These are phyloP conservation scores for Luffa acutangula DNA, from an alignment of 306 rosid genomes.

Conservation along the genomic window DNA sequence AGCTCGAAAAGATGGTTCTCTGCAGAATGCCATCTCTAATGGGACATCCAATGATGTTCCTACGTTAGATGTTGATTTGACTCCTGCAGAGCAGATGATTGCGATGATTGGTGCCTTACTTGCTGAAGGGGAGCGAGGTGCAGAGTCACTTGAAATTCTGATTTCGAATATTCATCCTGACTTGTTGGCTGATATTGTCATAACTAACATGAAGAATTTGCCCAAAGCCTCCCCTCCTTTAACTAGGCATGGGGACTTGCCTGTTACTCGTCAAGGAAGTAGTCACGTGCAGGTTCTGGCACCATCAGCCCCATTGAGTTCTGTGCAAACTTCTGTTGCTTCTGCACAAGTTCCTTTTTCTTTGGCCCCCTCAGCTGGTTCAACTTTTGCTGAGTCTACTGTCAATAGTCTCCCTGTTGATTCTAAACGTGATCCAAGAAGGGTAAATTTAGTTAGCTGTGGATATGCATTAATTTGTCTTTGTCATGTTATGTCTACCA, in stretches of 20 bases:
- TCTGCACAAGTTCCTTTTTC: conserved; percentile 36
- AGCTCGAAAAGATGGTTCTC: conserved; percentile 49
- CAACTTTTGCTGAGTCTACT: conserved; percentile 39
- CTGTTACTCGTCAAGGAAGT: conserved; percentile 38
- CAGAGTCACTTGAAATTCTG: conserved; percentile 87
- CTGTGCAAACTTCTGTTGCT: conserved; percentile 48
- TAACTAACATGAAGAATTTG: conserved; percentile 91
- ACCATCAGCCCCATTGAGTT: conserved; percentile 38
- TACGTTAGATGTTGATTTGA: conserved; percentile 44
- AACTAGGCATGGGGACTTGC: conserved; percentile 51
- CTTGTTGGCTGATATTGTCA: conserved; percentile 92
- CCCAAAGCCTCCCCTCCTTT: conserved; percentile 66
- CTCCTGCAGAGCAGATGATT: conserved; percentile 96
- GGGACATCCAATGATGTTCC: conserved; percentile 52
- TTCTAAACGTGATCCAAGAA: conserved; percentile 88
- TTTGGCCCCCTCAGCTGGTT: conserved; percentile 30
- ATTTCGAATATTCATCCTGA: conserved; percentile 91
- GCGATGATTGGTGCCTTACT: conserved; percentile 92
- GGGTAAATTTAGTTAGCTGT: conserved; percentile 42
- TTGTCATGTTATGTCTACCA: not conserved
- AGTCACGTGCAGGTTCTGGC: conserved; percentile 35
- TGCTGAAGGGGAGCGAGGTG: conserved; percentile 99
- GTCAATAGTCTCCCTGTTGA: conserved; percentile 48
- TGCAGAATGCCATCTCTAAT: conserved; percentile 38
- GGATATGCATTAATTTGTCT: not conserved